A percentile compares a stretch with the other conserved stretches of the same genome.
phyloP scores from a whole-genome alignment of 2,329 filamentous ascomycete species.

The Aspergillus puulaauensis region DNA sequence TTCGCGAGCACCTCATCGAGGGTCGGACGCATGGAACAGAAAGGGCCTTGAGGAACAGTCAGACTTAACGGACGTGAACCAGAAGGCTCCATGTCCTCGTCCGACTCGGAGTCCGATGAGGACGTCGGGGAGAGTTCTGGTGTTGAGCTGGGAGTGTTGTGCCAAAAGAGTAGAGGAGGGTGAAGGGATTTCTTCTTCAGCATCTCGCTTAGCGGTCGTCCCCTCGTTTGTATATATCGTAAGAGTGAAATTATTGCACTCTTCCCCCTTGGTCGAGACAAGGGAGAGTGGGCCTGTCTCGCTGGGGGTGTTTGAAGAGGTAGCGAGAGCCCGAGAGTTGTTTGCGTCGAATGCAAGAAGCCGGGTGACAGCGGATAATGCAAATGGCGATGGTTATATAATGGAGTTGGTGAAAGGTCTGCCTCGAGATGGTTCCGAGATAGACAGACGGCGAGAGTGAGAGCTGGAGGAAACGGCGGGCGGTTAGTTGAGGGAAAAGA shows the following conservation, averaged over 20 bases:
- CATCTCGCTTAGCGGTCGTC: constrained; percentile 36
- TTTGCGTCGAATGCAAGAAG: constrained; percentile 12
- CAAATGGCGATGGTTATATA: too few species aligned
- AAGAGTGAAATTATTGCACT: constrained; percentile 16
- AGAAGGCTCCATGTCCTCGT: constrained; percentile 45
- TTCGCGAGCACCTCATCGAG: constrained; percentile 87
- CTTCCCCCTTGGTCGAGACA: constrained; percentile 13
- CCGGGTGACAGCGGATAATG: constrained; percentile 8
- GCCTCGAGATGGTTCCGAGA: background rate
- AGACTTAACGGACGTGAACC: constrained; percentile 46
- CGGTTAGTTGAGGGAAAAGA: constrained; percentile 3
- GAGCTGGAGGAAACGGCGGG: background rate
- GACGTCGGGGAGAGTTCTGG: constrained; percentile 45
- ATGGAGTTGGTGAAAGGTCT: background rate
- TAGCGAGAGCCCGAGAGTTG: background rate
- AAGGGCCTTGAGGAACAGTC: constrained; percentile 38
- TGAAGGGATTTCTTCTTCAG: constrained; percentile 38
- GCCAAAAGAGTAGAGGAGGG: constrained; percentile 37
- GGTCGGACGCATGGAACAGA: constrained; percentile 61
- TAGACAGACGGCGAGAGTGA: background rate
- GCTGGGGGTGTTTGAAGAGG: background rate
- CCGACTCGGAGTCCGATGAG: constrained; percentile 43
- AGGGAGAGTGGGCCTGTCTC: constrained; percentile 1
- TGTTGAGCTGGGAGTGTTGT: constrained; percentile 44
- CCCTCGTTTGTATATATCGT: constrained; percentile 13